Conservation (phyloP, 306 rosid genomes). For the Betula pendula region DNA sequence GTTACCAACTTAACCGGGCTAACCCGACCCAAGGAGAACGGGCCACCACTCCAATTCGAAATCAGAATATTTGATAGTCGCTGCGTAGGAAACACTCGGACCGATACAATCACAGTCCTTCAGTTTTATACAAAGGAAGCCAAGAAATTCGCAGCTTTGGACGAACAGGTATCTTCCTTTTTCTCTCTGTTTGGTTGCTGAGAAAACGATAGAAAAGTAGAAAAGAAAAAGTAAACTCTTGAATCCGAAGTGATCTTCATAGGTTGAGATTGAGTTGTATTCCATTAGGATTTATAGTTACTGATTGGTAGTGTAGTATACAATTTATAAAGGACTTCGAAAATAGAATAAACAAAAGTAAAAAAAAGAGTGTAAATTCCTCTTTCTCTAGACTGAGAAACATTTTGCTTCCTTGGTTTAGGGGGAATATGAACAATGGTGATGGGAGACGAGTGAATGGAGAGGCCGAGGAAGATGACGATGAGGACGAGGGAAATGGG, state of each 20-base stretch:
- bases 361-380: too few relatives aligned
- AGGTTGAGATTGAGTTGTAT: not conserved
- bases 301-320: not conserved
- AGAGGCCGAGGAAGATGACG: slow-evolving; percentile 72
- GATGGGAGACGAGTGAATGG: slow-evolving; percentile 53
- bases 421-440: slow-evolving; percentile 62
- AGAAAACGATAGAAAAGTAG: not conserved
- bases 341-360: too few relatives aligned
- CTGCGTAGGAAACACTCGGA: not conserved
- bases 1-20: too few relatives aligned
- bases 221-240: too few relatives aligned
- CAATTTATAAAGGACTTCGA: too few relatives aligned
- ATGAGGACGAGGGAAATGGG: slow-evolving; percentile 66
- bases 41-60: too few relatives aligned
- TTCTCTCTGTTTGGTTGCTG: not conserved
- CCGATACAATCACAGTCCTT: too few relatives aligned
- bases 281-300: not conserved
- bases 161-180: not conserved
- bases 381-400: not conserved
- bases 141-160: not conserved
- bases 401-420: slow-evolving; percentile 14
- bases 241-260: not conserved
- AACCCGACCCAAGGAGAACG: too few relatives aligned
- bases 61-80: not conserved
- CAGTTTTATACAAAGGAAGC: not conserved